Conservation (phyloP, 75 land plant genomes). For the Pseudotsuga menziesii region DNA sequence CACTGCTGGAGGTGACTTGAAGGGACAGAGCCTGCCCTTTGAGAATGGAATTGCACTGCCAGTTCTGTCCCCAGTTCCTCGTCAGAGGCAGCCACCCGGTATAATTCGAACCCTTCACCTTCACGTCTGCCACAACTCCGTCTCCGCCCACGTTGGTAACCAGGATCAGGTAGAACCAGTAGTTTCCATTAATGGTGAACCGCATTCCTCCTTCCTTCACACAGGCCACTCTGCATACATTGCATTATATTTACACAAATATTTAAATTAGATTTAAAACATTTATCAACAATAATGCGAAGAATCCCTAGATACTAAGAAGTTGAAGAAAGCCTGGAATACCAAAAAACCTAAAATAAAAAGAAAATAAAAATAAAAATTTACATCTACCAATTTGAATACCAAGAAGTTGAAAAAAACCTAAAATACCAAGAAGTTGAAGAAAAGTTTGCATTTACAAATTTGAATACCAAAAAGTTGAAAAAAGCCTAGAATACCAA, state of each 20-base stretch:
- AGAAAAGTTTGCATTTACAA: no score
- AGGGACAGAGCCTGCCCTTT: slow-evolving; percentile 31
- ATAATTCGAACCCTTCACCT: slow-evolving; percentile 27
- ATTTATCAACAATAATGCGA: no score
- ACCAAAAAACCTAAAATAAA: no score
- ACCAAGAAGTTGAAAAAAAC: no score
- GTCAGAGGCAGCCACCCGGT: slow-evolving; percentile 34
- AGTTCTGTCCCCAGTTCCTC: slow-evolving; percentile 56
- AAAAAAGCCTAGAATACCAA: no score
- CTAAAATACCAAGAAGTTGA: no score
- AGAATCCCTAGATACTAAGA: no score
- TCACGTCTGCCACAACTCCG: slow-evolving; percentile 26
- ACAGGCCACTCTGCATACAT: slow-evolving; percentile 28
- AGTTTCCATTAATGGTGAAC: slow-evolving; percentile 41
- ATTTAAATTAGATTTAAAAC: no score
- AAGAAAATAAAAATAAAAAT: no score
- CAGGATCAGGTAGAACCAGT: slow-evolving; percentile 23
- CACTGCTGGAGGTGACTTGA: slow-evolving; percentile 23
- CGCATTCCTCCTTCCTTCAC: slow-evolving; percentile 31
- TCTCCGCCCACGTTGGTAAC: slow-evolving; percentile 42
- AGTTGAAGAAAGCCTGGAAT: no score
- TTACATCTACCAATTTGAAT: no score
- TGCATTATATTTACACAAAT: not conserved
- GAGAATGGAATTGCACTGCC: slow-evolving; percentile 18
- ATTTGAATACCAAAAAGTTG: no score